Percentiles rank a stretch among this genome's conserved stretches.
phyloP scores from a whole-genome alignment of 768 basidiomycete genomes.

The Leccinellum rugosiceps region DNA sequence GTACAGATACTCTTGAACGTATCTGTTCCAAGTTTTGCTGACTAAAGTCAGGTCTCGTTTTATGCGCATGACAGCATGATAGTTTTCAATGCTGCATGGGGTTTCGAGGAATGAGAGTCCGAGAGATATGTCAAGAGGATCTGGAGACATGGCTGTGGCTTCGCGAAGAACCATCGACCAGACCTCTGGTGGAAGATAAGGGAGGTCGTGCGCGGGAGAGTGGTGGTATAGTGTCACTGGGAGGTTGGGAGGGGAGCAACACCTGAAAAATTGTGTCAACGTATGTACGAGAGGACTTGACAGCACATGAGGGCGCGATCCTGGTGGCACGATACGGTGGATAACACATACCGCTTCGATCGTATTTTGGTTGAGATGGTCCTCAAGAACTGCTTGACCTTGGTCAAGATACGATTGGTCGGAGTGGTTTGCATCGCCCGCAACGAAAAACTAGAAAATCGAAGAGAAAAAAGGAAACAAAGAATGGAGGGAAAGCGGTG shows the following conservation, averaged over 20 bases:
- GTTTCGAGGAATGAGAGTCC: conserved; percentile 59
- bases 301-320: not conserved
- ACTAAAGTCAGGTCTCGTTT: conserved; percentile 55
- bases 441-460: not conserved
- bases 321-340: not conserved
- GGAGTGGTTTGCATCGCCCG: conserved; percentile 14
- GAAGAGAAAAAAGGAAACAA: not conserved
- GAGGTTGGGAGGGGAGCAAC: not conserved
- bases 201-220: conserved; percentile 35
- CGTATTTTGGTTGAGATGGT: conserved; percentile 17
- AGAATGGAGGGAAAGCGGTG: not conserved
- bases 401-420: conserved; percentile 12
- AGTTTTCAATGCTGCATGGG: conserved; percentile 40
- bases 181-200: conserved; percentile 55
- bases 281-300: not conserved
- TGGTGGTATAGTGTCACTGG: conserved; percentile 21
- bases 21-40: conserved; percentile 50
- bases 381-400: conserved; percentile 17
- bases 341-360: conserved; percentile 11
- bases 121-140: conserved; percentile 46
- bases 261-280: conserved; percentile 13
- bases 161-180: conserved; percentile 66
- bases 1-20: conserved; percentile 55
- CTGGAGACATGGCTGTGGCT: conserved; percentile 44
- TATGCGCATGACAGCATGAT: conserved; percentile 44